Evolutionary conservation across 768 basidiomycete genomes (phyloP), one percentile per base, ranked within the genome.

Genomic region (Rhodocollybia butyracea): DNA sequence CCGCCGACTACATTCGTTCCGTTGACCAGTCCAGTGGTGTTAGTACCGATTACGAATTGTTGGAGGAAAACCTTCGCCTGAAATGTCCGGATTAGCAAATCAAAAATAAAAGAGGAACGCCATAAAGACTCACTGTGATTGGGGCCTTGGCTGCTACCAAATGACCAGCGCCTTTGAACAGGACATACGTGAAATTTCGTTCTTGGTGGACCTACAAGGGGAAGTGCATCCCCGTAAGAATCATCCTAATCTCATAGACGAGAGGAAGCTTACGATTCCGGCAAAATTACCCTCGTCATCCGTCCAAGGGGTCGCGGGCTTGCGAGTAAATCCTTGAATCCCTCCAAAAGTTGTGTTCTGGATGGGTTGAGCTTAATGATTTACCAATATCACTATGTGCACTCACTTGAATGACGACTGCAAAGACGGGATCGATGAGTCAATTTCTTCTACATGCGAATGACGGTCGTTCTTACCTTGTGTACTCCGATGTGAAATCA

Each of bases 181-280:
- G 62, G 6, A 68, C 77, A 60, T 78, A 77, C 65, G 75, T 75
- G 88, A 86, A 86, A 31, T 79, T 80, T 38, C 89, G 80, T 67
- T 90, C 89, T 66, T 88, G 87, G 61, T 88, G 86, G 17, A 89
- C n/a, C n/a, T n/a, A n/a, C n/a, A n/a, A n/a, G n/a, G n/a, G n/a
- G n/a, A n/a, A n/a, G n/a, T n/a, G n/a, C n/a, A n/a, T n/a, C n/a
- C n/a, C n/a, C n/a, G n/a, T n/a, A n/a, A n/a, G n/a, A n/a, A n/a
- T n/a, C n/a, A n/a, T n/a, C n/a, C n/a, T n/a, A n/a, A n/a, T n/a
- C n/a, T n/a, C n/a, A n/a, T n/a, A n/a, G n/a, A n/a, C n/a, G n/a
- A n/a, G n/a, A n/a, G n/a, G n/a, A n/a, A n/a, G n/a, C n/a, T n/a
- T n/a, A n/a, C 76, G 30, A 88, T 83, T 0, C 88, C 89, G 0